A percentile compares a stretch with the other conserved stretches of the same genome.
Evolutionary conservation across 352 stramenopile species (phyloP).

Genomic region (Albugo candida): DNA sequence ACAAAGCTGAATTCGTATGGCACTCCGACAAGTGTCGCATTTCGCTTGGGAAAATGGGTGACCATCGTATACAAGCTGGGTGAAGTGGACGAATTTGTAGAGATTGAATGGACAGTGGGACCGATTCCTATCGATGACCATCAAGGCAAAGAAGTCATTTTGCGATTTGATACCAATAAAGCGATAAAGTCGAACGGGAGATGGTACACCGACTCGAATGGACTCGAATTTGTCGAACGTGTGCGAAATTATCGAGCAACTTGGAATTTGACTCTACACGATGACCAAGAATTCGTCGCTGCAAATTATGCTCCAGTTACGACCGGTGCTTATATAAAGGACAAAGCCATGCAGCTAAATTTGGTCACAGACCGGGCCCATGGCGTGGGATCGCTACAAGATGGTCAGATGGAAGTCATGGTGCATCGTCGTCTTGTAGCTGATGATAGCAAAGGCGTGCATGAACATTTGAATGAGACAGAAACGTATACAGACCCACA

Average conservation of each 20-base stretch:
- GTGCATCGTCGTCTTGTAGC: constrained; percentile 85
- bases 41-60: constrained; percentile 76
- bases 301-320: constrained; percentile 98
- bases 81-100: constrained; percentile 67
- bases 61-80: constrained; percentile 82
- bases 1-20: constrained; percentile 8
- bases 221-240: constrained; percentile 84
- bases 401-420: constrained; percentile 94
- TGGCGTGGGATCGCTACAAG: constrained; percentile 75
- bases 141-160: constrained; percentile 92
- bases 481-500: constrained; percentile 60
- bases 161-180: constrained; percentile 60
- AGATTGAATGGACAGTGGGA: constrained; percentile 89
- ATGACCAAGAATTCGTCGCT: constrained; percentile 83
- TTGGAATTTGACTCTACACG: constrained; percentile 75
- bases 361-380: constrained; percentile 87
- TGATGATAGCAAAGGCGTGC: constrained; percentile 89
- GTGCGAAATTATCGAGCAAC: constrained; percentile 76
- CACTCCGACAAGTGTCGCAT: constrained; percentile 25
- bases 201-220: constrained; percentile 92
- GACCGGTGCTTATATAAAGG: constrained; percentile 85
- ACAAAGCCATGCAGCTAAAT: constrained; percentile 60
- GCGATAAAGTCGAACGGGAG: constrained; percentile 26
- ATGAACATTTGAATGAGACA: constrained; percentile 83
- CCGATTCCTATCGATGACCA: constrained; percentile 54